phyloP scores from a whole-genome alignment of 306 rosid genomes.

The Luffa aegyptiaca region DNA sequence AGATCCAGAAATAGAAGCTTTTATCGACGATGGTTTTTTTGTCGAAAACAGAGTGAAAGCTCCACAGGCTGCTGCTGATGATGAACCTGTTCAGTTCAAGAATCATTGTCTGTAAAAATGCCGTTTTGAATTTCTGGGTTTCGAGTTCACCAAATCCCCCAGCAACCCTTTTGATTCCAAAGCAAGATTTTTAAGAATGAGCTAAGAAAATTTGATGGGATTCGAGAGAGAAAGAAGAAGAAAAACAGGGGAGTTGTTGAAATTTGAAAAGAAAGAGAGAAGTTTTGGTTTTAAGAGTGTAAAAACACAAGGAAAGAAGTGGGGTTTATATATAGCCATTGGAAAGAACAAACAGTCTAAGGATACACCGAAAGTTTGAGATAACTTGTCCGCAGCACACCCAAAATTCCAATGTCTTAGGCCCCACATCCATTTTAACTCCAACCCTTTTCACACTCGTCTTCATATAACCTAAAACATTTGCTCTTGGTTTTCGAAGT shows the following conservation, averaged over 20 bases:
- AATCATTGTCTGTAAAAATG: constrained; percentile 53
- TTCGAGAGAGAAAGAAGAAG: background rate
- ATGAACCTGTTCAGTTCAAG: constrained; percentile 34
- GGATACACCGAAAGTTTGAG: constrained; percentile 70
- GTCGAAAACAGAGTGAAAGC: constrained; percentile 35
- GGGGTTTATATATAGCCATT: constrained; percentile 28
- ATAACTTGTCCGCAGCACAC: constrained; percentile 53
- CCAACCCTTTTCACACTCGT: constrained; percentile 47
- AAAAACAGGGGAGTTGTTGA: background rate
- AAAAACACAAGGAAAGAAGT: constrained; percentile 13
- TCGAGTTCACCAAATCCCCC: constrained; percentile 19
- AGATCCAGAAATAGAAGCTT: constrained; percentile 77
- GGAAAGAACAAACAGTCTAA: constrained; percentile 37
- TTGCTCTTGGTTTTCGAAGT: no score
- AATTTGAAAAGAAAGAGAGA: background rate
- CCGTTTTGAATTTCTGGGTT: constrained; percentile 9
- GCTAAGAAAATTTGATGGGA: background rate
- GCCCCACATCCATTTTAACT: constrained; percentile 33
- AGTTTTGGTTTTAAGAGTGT: constrained; percentile 15
- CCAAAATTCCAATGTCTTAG: constrained; percentile 50
- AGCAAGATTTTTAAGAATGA: background rate
- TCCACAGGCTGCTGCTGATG: constrained; percentile 22
- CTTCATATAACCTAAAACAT: background rate
- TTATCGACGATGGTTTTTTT: constrained; percentile 40
- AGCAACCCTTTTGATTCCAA: constrained; percentile 21